phyloP scores from a whole-genome alignment of 148 eudicot genomes.

The Vaccinium vitisidaea region DNA sequence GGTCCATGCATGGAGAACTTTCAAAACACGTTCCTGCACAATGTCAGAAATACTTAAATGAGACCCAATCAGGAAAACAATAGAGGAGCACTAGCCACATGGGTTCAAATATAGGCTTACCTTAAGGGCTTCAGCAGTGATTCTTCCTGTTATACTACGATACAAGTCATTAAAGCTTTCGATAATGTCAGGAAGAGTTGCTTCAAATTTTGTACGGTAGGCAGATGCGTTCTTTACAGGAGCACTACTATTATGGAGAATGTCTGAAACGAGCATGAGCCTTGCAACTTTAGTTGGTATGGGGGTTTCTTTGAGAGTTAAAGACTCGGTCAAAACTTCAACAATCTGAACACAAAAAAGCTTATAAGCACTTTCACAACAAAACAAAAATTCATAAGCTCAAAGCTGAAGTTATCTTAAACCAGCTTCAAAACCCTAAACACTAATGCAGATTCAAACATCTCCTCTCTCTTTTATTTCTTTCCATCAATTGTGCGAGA shows the following conservation, averaged over 20 bases:
- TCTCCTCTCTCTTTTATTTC: not conserved
- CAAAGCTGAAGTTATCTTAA: not conserved
- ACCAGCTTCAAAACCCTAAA: not conserved
- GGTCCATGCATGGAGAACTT: conserved; percentile 98
- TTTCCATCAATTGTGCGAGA: not conserved
- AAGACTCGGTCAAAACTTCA: conserved; percentile 92
- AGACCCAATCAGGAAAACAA: not conserved
- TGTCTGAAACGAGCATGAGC: conserved; percentile 96
- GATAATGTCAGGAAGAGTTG: conserved; percentile 77
- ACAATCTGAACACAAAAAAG: conserved; percentile 56
- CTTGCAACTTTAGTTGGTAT: conserved; percentile 98
- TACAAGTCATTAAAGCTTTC: conserved; percentile 97
- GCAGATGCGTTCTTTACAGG: conserved; percentile 99
- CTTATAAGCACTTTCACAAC: conserved; percentile 12
- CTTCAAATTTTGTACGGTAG: conserved; percentile 97
- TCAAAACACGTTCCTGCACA: conserved; percentile 84
- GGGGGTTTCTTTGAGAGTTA: conserved; percentile 98
- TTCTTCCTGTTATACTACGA: conserved; percentile 85
- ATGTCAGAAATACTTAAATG: conserved; percentile 7
- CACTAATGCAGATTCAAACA: not conserved
- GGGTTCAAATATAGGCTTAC: conserved; percentile 29
- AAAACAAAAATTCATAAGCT: not conserved
- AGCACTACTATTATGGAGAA: conserved; percentile 96
- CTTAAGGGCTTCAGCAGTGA: conserved; percentile 96
- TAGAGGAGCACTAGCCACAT: not conserved